Evolutionary conservation across 805 yeast species (phyloP).

Genomic region (Clavispora carvajalis): DNA sequence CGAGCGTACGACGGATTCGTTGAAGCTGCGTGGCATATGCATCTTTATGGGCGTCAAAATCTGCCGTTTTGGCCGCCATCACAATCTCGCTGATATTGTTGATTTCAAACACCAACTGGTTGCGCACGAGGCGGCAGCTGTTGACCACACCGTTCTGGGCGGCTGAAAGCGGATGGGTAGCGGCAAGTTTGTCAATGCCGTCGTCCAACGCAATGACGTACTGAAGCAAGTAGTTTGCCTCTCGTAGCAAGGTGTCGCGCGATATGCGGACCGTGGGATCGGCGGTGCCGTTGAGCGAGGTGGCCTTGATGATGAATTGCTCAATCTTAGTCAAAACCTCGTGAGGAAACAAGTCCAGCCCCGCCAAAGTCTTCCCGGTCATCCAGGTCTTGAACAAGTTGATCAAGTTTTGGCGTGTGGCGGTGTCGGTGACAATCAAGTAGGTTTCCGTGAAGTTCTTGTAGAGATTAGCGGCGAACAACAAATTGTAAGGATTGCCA

Average conservation of each 20-base stretch:
- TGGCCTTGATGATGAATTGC: conserved; percentile 35
- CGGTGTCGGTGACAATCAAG: conserved; percentile 34
- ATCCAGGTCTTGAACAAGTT: conserved; percentile 40
- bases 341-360: conserved; percentile 29
- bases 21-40: conserved; percentile 20
- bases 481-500: conserved; percentile 39
- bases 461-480: conserved; percentile 32
- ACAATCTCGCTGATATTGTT: conserved; percentile 30
- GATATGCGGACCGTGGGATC: conserved; percentile 5
- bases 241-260: conserved; percentile 32
- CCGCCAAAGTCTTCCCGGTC: conserved; percentile 28
- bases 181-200: neutral
- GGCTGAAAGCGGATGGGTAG: neutral
- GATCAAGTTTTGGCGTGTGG: conserved; percentile 35
- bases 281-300: conserved; percentile 18
- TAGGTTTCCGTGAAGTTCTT: conserved; percentile 35
- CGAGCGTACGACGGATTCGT: conserved; percentile 19
- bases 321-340: conserved; percentile 28
- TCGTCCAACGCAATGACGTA: conserved; percentile 28
- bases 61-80: conserved; percentile 19
- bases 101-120: conserved; percentile 24
- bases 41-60: conserved; percentile 21
- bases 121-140: conserved; percentile 19
- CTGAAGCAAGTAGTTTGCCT: conserved; percentile 32
- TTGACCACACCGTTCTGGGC: conserved; percentile 9